phyloP scores from a whole-genome alignment of 1,284 basidiomycete genomes.

The Microbotryum lychnidis-dioicae region DNA sequence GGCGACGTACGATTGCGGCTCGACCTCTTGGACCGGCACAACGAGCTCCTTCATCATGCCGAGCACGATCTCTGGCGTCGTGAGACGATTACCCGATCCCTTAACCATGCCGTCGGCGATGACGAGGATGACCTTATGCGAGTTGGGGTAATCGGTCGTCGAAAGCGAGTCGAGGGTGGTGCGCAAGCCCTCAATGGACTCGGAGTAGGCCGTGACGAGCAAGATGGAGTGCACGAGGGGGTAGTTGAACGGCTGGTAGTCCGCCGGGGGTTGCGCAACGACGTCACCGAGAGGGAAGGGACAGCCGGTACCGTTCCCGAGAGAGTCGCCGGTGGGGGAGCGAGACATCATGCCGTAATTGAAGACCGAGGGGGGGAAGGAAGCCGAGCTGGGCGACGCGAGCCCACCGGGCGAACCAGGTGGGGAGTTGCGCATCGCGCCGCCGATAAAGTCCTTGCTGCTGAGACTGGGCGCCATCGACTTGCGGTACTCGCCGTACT shows the following conservation, averaged over 20 bases:
- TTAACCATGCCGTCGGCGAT: conserved; percentile 99
- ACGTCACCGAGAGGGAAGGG: conserved; percentile 86
- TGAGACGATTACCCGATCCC: conserved; percentile 76
- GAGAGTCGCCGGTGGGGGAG: conserved; percentile 5
- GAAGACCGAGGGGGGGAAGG: conserved; percentile 45
- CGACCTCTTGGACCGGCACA: conserved; percentile 73
- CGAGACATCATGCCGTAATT: conserved; percentile 10
- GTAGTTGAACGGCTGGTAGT: conserved; percentile 93
- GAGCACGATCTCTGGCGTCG: conserved; percentile 89
- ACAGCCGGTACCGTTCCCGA: conserved; percentile 44
- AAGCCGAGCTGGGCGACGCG: conserved; percentile 73
- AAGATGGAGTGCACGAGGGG: conserved; percentile 89
- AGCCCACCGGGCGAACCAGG: conserved; percentile 63
- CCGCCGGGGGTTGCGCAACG: conserved; percentile 81
- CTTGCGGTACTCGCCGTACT: conserved; percentile 16
- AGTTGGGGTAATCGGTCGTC: conserved; percentile 97
- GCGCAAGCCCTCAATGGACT: conserved; percentile 89
- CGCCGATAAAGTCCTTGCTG: conserved; percentile 30
- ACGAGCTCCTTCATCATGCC: conserved; percentile 97
- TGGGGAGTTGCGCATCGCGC: conserved; percentile 48
- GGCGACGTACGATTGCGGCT: conserved; percentile 92
- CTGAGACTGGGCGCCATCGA: conserved; percentile 9
- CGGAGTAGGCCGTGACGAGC: conserved; percentile 96
- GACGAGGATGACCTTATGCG: conserved; percentile 90
- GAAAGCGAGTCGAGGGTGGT: conserved; percentile 96